Evolutionary conservation across 345 rosid genomes (phyloP), one percentile per base, ranked within the genome.

Genomic region (Linum usitatissimum): DNA sequence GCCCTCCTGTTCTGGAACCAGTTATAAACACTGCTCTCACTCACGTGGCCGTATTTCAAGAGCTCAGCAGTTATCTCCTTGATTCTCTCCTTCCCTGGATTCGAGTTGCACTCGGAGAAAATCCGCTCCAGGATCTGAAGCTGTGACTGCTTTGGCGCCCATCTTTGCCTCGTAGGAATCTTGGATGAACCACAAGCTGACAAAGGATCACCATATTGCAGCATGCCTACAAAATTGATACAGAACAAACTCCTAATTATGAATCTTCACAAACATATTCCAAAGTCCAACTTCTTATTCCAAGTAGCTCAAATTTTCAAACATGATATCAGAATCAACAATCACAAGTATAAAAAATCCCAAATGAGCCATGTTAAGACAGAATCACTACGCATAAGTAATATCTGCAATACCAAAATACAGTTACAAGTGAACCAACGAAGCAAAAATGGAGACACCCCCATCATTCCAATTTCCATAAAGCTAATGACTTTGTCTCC

Each of bases 1-100:
- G 91, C 96, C 36, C 89, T 72, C 19, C 96, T 70, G 63, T 89
- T 89, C 63, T 84, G 91, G 65, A 86, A 89, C 96, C 91, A 89
- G 45, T 86, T 83, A 65, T 84, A 86, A 4, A 89, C 89, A 79
- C 84, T 86, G 7, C 82, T 76, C 76, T 86, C 96, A 0, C 85
- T 71, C 58, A 84, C 76, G n/a, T 74, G 87, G 39, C 94, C 96
- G 23, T 83, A 84, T 6, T 79, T 72, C 6, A 72, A 70, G 58
- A 89, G 73, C 57, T 83, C 79, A 18, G 62, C 14, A 0, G 91
- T 65, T 30, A 89, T 81, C 59, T 84, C 91, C 64, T 71, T 79
- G 66, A 84, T 83, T 72, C 69, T 86, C 65, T 73, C 75, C 68
- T 79, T 74, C 68, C 77, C 65, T 0, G 89, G 91, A 66, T 84